phyloP scores from a whole-genome alignment of 495 filamentous ascomycete genomes.

The Penicillium tannophilum region DNA sequence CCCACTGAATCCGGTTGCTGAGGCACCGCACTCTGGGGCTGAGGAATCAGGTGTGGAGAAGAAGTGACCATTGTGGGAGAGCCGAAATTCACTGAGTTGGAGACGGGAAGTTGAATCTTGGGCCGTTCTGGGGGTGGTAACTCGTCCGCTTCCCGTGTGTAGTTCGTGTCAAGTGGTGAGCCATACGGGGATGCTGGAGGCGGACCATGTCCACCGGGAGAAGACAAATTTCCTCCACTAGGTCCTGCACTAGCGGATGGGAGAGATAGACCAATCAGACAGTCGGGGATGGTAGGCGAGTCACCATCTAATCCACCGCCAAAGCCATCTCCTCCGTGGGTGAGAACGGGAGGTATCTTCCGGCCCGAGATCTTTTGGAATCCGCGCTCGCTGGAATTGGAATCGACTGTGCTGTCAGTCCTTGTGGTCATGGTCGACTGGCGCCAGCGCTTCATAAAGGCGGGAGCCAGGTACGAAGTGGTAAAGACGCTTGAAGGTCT shows the following conservation, averaged over 20 bases:
- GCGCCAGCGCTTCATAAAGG: slow-evolving; percentile 46
- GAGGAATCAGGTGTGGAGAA: slow-evolving; percentile 26
- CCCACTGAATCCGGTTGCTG: slow-evolving; percentile 49
- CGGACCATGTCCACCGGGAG: slow-evolving; percentile 31
- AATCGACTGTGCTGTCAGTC: slow-evolving; percentile 43
- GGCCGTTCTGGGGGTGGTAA: slow-evolving; percentile 41
- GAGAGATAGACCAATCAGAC: slow-evolving; percentile 16
- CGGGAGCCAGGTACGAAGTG: slow-evolving; percentile 53
- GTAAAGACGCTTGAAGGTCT: slow-evolving; percentile 58
- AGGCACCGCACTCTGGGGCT: slow-evolving; percentile 29
- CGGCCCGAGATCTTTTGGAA: slow-evolving; percentile 68
- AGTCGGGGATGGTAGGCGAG: slow-evolving; percentile 22
- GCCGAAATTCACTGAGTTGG: slow-evolving; percentile 40
- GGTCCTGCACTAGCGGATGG: slow-evolving; percentile 19
- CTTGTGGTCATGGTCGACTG: slow-evolving; percentile 43
- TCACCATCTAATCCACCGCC: slow-evolving; percentile 47
- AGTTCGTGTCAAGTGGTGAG: slow-evolving; percentile 39
- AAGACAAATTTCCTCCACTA: slow-evolving; percentile 16
- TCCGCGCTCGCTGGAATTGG: slow-evolving; percentile 50
- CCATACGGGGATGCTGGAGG: slow-evolving; percentile 41
- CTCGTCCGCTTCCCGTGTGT: slow-evolving; percentile 41
- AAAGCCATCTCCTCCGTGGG: slow-evolving; percentile 71
- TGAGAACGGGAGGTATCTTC: slow-evolving; percentile 71
- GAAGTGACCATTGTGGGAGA: slow-evolving; percentile 23
- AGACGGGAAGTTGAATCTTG: slow-evolving; percentile 52